Evolutionary conservation across 1,139 yeast species (phyloP).

Genomic region (Spathaspora sp.): DNA sequence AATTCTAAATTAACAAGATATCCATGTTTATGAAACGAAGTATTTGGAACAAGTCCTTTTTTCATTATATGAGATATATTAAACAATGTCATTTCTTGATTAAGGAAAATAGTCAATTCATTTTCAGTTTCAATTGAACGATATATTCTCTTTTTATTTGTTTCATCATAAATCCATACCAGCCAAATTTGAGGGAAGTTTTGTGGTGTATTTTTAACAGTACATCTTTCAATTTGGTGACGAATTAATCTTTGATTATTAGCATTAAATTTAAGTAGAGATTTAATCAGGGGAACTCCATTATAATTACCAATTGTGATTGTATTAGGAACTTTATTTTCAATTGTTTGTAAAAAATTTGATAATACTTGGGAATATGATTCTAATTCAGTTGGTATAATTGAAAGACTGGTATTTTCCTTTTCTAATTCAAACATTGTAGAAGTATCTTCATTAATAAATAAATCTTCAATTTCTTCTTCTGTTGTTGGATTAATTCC

Average conservation of each 20-base stretch:
- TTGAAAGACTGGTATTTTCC: neutral
- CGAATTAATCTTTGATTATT: neutral
- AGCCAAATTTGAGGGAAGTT: neutral
- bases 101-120: neutral
- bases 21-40: neutral
- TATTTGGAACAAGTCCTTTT: neutral
- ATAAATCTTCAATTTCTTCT: neutral
- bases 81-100: neutral
- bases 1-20: constrained; percentile 1
- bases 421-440: neutral
- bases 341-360: neutral
- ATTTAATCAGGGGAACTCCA: neutral
- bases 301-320: neutral
- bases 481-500: neutral
- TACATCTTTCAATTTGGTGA: neutral
- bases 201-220: neutral
- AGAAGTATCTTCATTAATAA: neutral
- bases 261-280: neutral
- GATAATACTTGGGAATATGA: neutral
- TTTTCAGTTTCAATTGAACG: neutral
- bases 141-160: neutral
- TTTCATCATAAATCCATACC: neutral
- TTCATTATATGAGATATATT: neutral
- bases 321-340: neutral
- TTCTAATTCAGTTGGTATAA: neutral